Base-by-base conservation (phyloP, 768 basidiomycete genomes). In the Lactarius sp. region DNA sequence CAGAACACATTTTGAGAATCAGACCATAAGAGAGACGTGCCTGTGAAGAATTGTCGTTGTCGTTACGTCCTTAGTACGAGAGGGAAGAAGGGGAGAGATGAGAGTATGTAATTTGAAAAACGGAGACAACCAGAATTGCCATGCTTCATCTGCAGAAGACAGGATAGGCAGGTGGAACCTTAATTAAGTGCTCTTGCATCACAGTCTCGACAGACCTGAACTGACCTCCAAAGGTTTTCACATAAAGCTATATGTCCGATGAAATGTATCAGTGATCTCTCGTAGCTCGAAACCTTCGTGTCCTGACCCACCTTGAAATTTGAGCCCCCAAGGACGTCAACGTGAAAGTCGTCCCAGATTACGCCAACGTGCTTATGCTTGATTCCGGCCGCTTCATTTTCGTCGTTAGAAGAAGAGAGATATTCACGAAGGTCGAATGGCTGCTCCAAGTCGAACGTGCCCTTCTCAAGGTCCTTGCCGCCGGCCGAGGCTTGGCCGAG, bases 301-400 rank as follows among this genome's bases (percentile, higher is more conserved):
- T 42, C 18, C 14, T 5, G 7, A 64, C 77, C 22, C 51, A 82
- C 88, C 78, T 88, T 90, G 72, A 75, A 79, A 71, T 82, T 77
- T n/a, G 75, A 70, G 8, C 82, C 83, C 12, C 87, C 88, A 2
- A 79, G 61, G 18, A 85, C 87, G 7, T 84, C 77, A 16, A 90
- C 89, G 61, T 84, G 77, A 0, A 92, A 75, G 66, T 85, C 79
- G 52, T 88, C 81, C 89, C 89, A 91, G 34, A 83, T 82, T 20
- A 91, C 84, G 34, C 87, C 88, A 18, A 91, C 88, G 64, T 88
- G 85, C 79, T 92, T 90, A 68, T 88, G 85, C 60, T 82, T 83
- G 52, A 90, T 85, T 13, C 89, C 89, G 2, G 86, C 86, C 12
- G 73, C 70, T 59, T 88, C 81, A 60, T 83, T 80, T 2, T 85